A percentile compares a stretch with the other conserved stretches of the same genome.
These are phyloP conservation scores for Mucor racemosus DNA, from an alignment of 371 early-diverging fungal species.

Conservation along the genomic window DNA sequence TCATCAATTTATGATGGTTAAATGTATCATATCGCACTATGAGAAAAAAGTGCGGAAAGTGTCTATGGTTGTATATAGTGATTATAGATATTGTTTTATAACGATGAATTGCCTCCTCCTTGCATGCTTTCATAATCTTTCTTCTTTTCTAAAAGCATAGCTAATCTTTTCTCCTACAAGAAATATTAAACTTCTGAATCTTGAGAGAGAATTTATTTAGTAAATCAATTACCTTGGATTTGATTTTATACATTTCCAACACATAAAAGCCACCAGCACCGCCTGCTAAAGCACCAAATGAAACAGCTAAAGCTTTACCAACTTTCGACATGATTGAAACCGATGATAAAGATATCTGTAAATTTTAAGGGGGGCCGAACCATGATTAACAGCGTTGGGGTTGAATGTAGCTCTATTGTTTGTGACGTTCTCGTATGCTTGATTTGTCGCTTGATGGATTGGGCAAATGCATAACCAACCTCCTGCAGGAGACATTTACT, in stretches of 20 bases:
- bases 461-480: not conserved
- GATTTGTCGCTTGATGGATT: not conserved
- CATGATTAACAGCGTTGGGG: not conserved
- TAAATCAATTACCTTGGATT: conserved; percentile 39
- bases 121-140: conserved; percentile 33
- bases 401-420: not conserved
- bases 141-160: conserved; percentile 43
- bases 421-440: not conserved
- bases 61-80: not conserved
- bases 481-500: not conserved
- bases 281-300: conserved; percentile 52
- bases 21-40: too few relatives aligned
- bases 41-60: not conserved
- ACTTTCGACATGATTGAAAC: conserved; percentile 30
- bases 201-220: not conserved
- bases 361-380: not conserved
- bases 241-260: conserved; percentile 54
- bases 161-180: conserved; percentile 44
- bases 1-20: too few relatives aligned
- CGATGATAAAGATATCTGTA: not conserved
- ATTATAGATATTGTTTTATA: not conserved
- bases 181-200: not conserved
- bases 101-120: conserved; percentile 1
- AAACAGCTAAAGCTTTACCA: conserved; percentile 44
- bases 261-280: conserved; percentile 52